A percentile compares a stretch with the other conserved stretches of the same genome.
These are phyloP conservation scores for Backusella luteola DNA, from an alignment of 192 early-diverging fungal genomes.

Conservation along the genomic window DNA sequence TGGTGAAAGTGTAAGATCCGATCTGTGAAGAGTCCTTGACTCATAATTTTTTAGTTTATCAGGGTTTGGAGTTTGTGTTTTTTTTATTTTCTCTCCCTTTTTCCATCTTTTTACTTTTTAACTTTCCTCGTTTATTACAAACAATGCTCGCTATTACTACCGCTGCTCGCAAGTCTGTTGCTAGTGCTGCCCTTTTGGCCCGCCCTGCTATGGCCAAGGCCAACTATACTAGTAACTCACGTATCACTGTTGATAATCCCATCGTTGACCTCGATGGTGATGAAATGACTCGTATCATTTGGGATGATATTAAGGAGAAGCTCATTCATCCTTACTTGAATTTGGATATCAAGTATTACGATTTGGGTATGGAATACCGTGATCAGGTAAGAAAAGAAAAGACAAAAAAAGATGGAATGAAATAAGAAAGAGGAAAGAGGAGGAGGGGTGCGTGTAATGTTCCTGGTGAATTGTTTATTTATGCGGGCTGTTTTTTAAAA, in stretches of 20 bases:
- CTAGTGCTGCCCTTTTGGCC: neutral
- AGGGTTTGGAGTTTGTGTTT: neutral
- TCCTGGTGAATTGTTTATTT: neutral
- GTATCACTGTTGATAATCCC: constrained; percentile 88
- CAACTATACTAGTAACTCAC: constrained; percentile 25
- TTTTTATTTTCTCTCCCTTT: neutral
- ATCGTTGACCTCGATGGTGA: constrained; percentile 96
- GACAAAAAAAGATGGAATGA: neutral
- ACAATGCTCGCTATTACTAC: constrained; percentile 1
- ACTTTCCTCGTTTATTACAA: neutral
- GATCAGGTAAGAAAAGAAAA: constrained; percentile 67
- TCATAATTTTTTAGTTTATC: constrained; percentile 6
- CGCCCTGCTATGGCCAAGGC: constrained; percentile 7
- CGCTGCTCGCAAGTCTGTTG: constrained; percentile 5
- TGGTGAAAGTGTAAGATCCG: constrained; percentile 1
- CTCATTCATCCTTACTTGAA: constrained; percentile 87
- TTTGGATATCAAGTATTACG: constrained; percentile 96
- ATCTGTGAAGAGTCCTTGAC: neutral
- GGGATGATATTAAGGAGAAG: constrained; percentile 91
- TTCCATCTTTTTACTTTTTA: neutral
- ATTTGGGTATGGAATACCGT: constrained; percentile 93
- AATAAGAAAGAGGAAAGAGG: neutral
- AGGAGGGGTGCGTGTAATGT: neutral
- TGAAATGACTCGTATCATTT: constrained; percentile 99
- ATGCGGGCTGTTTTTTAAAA: neutral